A percentile compares a stretch with the other conserved stretches of the same genome.
Evolutionary conservation across 2,329 filamentous ascomycete species (phyloP).

Genomic region (Rutstroemia sp.): DNA sequence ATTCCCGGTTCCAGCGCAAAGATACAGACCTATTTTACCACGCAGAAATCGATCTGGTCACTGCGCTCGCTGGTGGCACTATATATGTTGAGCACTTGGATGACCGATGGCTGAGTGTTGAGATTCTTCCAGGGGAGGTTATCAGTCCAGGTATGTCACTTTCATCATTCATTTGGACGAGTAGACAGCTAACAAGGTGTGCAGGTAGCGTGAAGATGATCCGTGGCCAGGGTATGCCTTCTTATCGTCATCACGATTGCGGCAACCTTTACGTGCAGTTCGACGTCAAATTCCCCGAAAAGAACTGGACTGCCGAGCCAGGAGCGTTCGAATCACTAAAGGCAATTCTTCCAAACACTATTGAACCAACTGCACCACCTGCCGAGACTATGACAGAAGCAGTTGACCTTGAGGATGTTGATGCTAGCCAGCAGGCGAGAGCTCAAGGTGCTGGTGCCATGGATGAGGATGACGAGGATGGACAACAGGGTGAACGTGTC

Average conservation of each 20-base stretch:
- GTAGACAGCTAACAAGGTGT: constrained; percentile 8
- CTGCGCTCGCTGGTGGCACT: constrained; percentile 83
- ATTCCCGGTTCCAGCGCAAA: constrained; percentile 87
- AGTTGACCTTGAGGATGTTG: constrained; percentile 78
- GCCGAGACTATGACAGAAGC: constrained; percentile 86
- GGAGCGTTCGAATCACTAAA: constrained; percentile 74
- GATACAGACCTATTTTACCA: constrained; percentile 95
- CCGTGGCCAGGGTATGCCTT: constrained; percentile 95
- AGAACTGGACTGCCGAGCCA: constrained; percentile 58
- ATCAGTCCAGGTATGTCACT: constrained; percentile 72
- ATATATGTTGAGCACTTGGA: constrained; percentile 95
- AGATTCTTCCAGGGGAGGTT: constrained; percentile 88
- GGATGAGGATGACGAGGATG: constrained; percentile 74
- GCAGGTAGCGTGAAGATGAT: constrained; percentile 87
- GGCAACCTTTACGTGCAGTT: constrained; percentile 98
- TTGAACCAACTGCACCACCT: constrained; percentile 56
- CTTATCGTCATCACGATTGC: constrained; percentile 85
- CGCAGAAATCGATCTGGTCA: constrained; percentile 91
- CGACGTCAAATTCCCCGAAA: constrained; percentile 91
- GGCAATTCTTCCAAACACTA: constrained; percentile 70
- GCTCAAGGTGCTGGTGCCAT: constrained; percentile 59
- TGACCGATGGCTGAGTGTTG: constrained; percentile 90
- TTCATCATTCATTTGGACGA: constrained; percentile 17
- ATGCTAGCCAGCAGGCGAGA: constrained; percentile 57
- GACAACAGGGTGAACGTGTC: constrained; percentile 70